Conservation (phyloP, 2,329 filamentous ascomycete species). For the Pestalotiopsis sp. region DNA sequence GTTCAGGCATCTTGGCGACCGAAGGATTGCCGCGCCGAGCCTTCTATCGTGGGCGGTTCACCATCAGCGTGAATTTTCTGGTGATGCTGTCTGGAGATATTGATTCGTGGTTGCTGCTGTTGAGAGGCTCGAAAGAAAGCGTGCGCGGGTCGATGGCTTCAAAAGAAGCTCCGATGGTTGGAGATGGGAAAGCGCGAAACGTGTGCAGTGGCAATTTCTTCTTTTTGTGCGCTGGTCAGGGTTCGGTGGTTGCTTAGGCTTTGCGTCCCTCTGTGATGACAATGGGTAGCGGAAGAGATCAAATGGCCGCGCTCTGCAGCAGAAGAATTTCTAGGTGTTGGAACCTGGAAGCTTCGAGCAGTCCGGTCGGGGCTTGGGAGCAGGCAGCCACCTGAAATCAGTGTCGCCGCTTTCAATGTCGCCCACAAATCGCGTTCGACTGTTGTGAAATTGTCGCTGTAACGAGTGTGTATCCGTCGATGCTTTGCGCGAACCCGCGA, state of each 20-base stretch:
- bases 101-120: neutral
- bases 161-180: neutral
- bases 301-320: too few relatives aligned
- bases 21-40: constrained; percentile 7
- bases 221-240: too few relatives aligned
- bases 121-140: neutral
- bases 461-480: neutral
- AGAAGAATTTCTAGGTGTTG: too few relatives aligned
- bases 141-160: neutral
- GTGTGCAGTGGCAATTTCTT: neutral
- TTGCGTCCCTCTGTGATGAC: too few relatives aligned
- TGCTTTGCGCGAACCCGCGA: neutral
- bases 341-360: neutral
- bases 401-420: neutral
- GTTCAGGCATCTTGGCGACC: constrained; percentile 31
- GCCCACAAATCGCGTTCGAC: neutral
- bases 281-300: neutral
- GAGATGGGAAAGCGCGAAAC: neutral
- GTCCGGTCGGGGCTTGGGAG: neutral
- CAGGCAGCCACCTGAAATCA: neutral
- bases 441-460: neutral
- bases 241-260: too few relatives aligned
- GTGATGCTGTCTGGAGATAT: constrained; percentile 17
- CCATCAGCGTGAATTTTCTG: constrained; percentile 19
- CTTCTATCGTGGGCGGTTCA: constrained; percentile 7